A percentile compares a stretch with the other conserved stretches of the same genome.
Conservation (phyloP, 2,329 filamentous ascomycete genomes). For the Fusarium caatingaense region DNA sequence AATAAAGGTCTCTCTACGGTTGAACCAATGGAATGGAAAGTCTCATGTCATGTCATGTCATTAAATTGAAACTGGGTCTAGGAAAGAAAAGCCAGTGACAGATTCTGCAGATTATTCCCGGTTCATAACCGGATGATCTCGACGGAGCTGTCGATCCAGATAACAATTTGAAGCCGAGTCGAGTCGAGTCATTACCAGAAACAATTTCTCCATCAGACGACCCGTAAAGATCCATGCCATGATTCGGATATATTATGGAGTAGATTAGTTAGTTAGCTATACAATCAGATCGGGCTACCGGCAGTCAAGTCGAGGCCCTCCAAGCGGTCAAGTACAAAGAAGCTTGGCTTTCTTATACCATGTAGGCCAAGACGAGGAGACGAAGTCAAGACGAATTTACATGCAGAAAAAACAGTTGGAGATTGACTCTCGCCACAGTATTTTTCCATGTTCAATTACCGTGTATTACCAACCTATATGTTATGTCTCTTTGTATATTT, state of each 20-base stretch:
- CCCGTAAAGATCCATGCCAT: neutral
- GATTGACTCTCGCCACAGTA: neutral
- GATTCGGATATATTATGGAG: neutral
- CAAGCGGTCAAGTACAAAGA: neutral
- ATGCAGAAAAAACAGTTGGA: neutral
- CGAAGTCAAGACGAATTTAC: conserved; percentile 4
- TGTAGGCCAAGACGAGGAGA: neutral
- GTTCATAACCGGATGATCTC: conserved; percentile 37
- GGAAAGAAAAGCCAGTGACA: conserved; percentile 14
- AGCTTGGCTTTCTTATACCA: conserved; percentile 5
- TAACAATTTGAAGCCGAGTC: neutral
- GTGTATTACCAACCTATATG: neutral
- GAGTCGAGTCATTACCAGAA: neutral
- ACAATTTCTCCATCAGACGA: neutral
- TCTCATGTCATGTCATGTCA: conserved; percentile 18
- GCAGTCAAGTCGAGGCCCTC: neutral
- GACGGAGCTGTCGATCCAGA: conserved; percentile 2
- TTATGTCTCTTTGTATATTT: neutral
- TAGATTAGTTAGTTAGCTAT: neutral
- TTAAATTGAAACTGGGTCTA: conserved; percentile 13
- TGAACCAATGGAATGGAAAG: conserved; percentile 16
- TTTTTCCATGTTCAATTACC: neutral
- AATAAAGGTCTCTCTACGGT: neutral
- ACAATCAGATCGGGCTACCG: conserved; percentile 10
- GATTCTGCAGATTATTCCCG: conserved; percentile 34